A percentile compares a stretch with the other conserved stretches of the same genome.
Conservation (phyloP, 768 basidiomycete species). For the Hemileccinum rubropunctum region DNA sequence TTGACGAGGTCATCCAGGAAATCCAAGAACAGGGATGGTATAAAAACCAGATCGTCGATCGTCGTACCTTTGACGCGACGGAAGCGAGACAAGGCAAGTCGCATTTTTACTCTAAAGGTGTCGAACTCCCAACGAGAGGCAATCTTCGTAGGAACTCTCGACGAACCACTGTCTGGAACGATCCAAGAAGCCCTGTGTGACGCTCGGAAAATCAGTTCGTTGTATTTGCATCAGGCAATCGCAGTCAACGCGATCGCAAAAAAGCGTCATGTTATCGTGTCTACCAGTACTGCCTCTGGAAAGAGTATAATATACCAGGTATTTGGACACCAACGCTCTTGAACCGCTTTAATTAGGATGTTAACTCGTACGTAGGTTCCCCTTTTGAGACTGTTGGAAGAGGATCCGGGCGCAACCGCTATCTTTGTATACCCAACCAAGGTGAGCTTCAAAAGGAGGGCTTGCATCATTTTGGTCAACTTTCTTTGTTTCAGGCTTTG, state of each 20-base stretch:
- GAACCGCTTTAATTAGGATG: not conserved
- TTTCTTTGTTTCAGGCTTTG: slow-evolving; percentile 54
- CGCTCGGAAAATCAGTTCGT: slow-evolving; percentile 55
- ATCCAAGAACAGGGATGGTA: slow-evolving; percentile 63
- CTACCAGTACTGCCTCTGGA: slow-evolving; percentile 87
- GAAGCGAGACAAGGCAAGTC: slow-evolving; percentile 48
- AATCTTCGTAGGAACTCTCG: slow-evolving; percentile 40
- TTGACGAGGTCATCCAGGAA: slow-evolving; percentile 57
- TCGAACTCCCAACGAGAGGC: not conserved
- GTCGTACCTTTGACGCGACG: slow-evolving; percentile 52
- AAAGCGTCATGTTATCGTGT: slow-evolving; percentile 77
- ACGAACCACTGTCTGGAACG: slow-evolving; percentile 54
- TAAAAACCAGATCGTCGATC: slow-evolving; percentile 61
- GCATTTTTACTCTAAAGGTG: not conserved
- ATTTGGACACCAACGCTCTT: not conserved
- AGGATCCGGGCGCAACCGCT: slow-evolving; percentile 59
- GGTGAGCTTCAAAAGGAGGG: slow-evolving; percentile 31
- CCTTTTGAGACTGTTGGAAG: slow-evolving; percentile 61
- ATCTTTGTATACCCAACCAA: slow-evolving; percentile 91
- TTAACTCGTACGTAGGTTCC: slow-evolving; percentile 52
- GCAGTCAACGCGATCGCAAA: slow-evolving; percentile 63
- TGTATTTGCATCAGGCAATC: slow-evolving; percentile 70
- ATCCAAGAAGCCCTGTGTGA: slow-evolving; percentile 54
- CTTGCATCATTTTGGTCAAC: not conserved
- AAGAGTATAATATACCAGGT: slow-evolving; percentile 89